Evolutionary conservation across 495 filamentous ascomycete genomes (phyloP).

Genomic region (Platismatia glauca): DNA sequence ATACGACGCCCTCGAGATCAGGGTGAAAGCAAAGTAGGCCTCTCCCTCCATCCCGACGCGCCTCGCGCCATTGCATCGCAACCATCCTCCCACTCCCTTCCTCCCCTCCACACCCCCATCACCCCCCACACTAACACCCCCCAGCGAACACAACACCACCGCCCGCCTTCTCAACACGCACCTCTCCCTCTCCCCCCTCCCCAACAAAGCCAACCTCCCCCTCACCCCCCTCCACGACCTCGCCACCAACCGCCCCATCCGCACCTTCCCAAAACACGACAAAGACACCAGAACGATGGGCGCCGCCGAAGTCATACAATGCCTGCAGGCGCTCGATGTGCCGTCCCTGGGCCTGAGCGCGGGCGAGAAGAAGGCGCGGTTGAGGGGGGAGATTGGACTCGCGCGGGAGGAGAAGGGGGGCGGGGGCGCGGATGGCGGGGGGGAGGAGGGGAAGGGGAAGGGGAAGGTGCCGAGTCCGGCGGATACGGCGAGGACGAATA

Average conservation of each 20-base stretch:
- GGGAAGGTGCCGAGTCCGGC: not conserved
- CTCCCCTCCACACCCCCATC: not conserved
- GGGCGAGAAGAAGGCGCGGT: conserved; percentile 19
- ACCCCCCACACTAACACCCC: not conserved
- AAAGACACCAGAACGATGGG: conserved; percentile 19
- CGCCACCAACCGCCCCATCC: conserved; percentile 18
- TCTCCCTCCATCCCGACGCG: not conserved
- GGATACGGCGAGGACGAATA: conserved; percentile 3
- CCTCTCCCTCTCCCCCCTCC: conserved; percentile 13
- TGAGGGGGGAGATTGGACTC: conserved; percentile 18
- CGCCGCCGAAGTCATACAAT: conserved; percentile 12
- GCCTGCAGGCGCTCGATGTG: conserved; percentile 18
- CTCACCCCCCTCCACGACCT: conserved; percentile 21
- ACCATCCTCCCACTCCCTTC: not conserved
- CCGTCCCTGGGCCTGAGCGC: conserved; percentile 10
- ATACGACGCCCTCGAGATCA: conserved; percentile 17
- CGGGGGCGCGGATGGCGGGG: not conserved
- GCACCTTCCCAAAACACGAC: conserved; percentile 22
- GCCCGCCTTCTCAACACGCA: conserved; percentile 19
- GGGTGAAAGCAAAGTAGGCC: conserved; percentile 20
- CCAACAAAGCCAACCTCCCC: conserved; percentile 8
- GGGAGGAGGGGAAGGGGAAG: not conserved
- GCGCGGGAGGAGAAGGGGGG: not conserved
- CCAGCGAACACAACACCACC: conserved; percentile 22
- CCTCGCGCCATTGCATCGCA: not conserved